Evolutionary conservation across 106 monocot genomes (phyloP).

Genomic region (Phalaenopsis aphrodite): DNA sequence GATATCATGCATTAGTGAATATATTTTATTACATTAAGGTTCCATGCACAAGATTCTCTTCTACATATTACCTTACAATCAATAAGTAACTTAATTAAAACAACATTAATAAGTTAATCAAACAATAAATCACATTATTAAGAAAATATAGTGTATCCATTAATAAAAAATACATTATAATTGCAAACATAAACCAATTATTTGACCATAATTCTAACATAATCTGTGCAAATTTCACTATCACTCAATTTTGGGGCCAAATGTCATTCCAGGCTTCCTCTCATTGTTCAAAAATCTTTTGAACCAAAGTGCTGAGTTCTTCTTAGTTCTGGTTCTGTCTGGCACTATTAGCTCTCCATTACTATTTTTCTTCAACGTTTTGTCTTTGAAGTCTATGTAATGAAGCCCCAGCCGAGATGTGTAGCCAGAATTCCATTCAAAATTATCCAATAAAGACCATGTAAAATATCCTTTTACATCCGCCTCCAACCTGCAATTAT

Average conservation of each 20-base stretch:
- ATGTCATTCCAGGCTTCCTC: slow-evolving; percentile 7
- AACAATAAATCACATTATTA: no score
- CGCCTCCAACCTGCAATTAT: slow-evolving; percentile 7
- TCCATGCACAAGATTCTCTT: no score
- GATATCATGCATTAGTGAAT: no score
- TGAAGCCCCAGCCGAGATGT: slow-evolving; percentile 12
- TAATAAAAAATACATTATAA: no score
- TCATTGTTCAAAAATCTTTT: slow-evolving; percentile 2
- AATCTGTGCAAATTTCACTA: background rate
- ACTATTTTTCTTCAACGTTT: background rate
- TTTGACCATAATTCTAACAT: no score
- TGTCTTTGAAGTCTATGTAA: slow-evolving; percentile 18
- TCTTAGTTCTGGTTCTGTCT: background rate
- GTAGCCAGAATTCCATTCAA: slow-evolving; percentile 24
- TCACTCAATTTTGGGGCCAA: background rate
- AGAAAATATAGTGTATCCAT: no score
- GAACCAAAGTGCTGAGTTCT: background rate
- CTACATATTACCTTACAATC: no score
- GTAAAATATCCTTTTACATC: slow-evolving; percentile 19
- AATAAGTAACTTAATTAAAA: no score
- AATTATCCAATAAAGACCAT: slow-evolving; percentile 23
- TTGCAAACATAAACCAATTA: no score
- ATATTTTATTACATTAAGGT: no score
- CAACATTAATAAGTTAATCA: no score
- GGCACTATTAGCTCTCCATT: background rate